Evolutionary conservation across 2,329 filamentous ascomycete genomes (phyloP).

Genomic region (Camillea tinctor): DNA sequence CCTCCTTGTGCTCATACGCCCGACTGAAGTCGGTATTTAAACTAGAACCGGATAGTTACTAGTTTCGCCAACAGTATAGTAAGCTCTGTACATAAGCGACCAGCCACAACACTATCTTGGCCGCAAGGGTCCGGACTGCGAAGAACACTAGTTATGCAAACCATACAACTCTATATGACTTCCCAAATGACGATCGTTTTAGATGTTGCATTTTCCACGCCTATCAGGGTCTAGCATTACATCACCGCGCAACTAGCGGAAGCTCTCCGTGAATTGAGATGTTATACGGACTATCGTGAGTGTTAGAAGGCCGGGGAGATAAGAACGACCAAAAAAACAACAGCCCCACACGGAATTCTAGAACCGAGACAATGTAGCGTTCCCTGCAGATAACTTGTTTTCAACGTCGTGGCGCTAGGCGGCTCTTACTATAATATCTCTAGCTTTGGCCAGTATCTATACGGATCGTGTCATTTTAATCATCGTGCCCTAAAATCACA

Average conservation of each 20-base stretch:
- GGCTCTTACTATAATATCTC: background rate
- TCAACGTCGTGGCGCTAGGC: background rate
- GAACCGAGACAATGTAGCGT: background rate
- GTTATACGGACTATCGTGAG: background rate
- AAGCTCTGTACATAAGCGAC: slow-evolving; percentile 1
- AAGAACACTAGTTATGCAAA: background rate
- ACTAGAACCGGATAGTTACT: slow-evolving; percentile 18
- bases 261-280: background rate
- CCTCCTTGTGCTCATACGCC: background rate
- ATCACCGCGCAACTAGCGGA: background rate
- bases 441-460: background rate
- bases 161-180: slow-evolving; percentile 2
- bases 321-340: background rate
- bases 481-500: background rate
- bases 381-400: background rate
- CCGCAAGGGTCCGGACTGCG: slow-evolving; percentile 2
- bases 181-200: background rate
- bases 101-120: slow-evolving; percentile 2
- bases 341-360: background rate
- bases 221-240: background rate
- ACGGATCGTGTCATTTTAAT: background rate
- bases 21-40: slow-evolving; percentile 16
- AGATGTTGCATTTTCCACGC: background rate
- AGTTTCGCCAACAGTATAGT: slow-evolving; percentile 1
- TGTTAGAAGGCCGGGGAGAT: background rate